These are phyloP conservation scores for Postia placenta DNA, from an alignment of 768 basidiomycete species.

Conservation along the genomic window DNA sequence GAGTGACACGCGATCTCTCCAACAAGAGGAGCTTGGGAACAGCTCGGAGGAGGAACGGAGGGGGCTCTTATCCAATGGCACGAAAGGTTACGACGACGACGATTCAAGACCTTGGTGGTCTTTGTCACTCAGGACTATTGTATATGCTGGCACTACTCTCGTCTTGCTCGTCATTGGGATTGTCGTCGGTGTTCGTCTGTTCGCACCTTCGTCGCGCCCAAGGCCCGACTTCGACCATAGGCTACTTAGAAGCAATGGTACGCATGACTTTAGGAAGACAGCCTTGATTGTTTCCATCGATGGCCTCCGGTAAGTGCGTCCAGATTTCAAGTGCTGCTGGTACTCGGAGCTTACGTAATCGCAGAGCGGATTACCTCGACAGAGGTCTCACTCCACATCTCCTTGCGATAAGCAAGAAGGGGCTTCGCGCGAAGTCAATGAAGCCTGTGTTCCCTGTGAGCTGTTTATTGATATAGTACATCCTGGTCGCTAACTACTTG, in stretches of 20 bases:
- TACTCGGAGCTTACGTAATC: conserved; percentile 6
- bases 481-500: not conserved
- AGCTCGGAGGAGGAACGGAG: conserved; percentile 4
- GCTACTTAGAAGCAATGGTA: conserved; percentile 56
- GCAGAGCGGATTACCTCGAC: conserved; percentile 82
- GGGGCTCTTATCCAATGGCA: not conserved
- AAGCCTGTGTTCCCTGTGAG: conserved; percentile 81
- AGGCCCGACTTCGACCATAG: conserved; percentile 1
- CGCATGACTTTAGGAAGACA: conserved; percentile 74
- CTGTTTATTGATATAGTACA: conserved; percentile 1
- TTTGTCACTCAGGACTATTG: not conserved
- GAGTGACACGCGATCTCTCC: not conserved
- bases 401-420: conserved; percentile 72
- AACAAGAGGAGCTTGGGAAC: conserved; percentile 1
- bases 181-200: not conserved
- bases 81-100: not conserved
- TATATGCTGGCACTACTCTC: not conserved
- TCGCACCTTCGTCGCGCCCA: not conserved
- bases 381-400: conserved; percentile 81
- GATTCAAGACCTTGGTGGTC: not conserved
- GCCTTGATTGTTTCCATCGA: conserved; percentile 86
- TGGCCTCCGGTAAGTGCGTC: conserved; percentile 55
- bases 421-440: conserved; percentile 85
- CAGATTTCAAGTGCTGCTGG: not conserved
- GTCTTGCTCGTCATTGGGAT: conserved; percentile 1